Conservation (phyloP, 495 filamentous ascomycete genomes). For the Daldinia bambusicola region DNA sequence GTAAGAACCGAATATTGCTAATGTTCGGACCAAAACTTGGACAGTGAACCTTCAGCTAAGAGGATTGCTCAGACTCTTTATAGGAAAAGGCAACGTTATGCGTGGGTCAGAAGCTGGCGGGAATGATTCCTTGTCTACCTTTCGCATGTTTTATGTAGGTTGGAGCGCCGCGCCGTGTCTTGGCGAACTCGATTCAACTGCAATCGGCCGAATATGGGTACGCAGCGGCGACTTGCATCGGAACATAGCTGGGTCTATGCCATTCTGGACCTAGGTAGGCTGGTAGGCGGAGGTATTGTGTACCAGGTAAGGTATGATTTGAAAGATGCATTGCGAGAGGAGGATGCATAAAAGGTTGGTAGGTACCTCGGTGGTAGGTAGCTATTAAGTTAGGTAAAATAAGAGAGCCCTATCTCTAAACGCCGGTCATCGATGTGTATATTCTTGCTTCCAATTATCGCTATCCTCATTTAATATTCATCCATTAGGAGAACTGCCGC, state of each 20-base stretch:
- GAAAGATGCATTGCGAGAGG: background rate
- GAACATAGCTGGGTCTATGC: constrained; percentile 14
- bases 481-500: constrained; percentile 37
- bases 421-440: background rate
- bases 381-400: constrained; percentile 6
- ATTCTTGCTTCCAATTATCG: constrained; percentile 21
- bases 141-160: constrained; percentile 17
- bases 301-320: background rate
- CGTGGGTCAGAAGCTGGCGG: constrained; percentile 31
- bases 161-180: constrained; percentile 35
- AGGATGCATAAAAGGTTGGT: too few species aligned
- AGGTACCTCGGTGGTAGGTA: too few species aligned
- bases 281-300: background rate
- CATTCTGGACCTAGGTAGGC: constrained; percentile 9
- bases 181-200: constrained; percentile 38
- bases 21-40: constrained; percentile 29
- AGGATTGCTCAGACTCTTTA: constrained; percentile 25
- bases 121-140: constrained; percentile 26
- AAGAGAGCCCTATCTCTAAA: constrained; percentile 7
- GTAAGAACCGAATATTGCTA: constrained; percentile 23
- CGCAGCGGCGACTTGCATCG: constrained; percentile 36
- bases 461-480: constrained; percentile 6
- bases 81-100: constrained; percentile 13
- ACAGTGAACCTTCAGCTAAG: constrained; percentile 20
- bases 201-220: constrained; percentile 43